Percentiles rank a stretch among this genome's conserved stretches.
These are phyloP conservation scores for Ganoderma meredithae DNA, from an alignment of 1,284 basidiomycete species.

Conservation along the genomic window DNA sequence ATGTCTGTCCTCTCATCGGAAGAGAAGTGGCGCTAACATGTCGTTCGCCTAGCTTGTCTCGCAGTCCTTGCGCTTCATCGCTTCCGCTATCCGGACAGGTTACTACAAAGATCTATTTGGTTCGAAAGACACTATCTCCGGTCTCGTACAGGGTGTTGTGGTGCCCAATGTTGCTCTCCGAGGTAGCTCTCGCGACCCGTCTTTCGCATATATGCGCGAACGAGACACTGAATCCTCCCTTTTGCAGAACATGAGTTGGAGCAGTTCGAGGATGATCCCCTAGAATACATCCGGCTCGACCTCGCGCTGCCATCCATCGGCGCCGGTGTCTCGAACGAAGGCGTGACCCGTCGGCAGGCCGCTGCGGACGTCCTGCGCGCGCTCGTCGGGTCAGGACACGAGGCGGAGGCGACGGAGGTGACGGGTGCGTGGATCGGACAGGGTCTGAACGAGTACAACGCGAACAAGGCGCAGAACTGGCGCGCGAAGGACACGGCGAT, in stretches of 20 bases:
- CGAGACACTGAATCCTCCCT: not conserved
- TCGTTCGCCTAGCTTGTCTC: slow-evolving; percentile 75
- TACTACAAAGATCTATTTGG: slow-evolving; percentile 77
- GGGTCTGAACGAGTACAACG: slow-evolving; percentile 74
- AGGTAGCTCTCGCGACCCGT: slow-evolving; percentile 41
- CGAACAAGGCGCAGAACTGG: slow-evolving; percentile 80
- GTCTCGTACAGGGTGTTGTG: slow-evolving; percentile 90
- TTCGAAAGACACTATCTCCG: slow-evolving; percentile 82
- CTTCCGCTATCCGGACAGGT: slow-evolving; percentile 89
- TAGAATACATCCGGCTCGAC: slow-evolving; percentile 94
- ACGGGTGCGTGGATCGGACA: slow-evolving; percentile 84
- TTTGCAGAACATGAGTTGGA: slow-evolving; percentile 84
- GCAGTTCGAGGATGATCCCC: slow-evolving; percentile 96
- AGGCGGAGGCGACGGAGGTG: slow-evolving; percentile 85
- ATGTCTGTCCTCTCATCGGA: slow-evolving; percentile 27
- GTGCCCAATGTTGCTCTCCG: slow-evolving; percentile 92
- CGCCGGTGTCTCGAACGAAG: slow-evolving; percentile 51
- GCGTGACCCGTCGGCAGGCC: slow-evolving; percentile 87
- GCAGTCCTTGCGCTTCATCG: slow-evolving; percentile 93
- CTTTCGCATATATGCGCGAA: too few species aligned
- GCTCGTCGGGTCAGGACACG: slow-evolving; percentile 81
- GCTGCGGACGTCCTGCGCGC: slow-evolving; percentile 94
- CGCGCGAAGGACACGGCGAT: slow-evolving; percentile 96
- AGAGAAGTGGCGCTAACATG: not conserved
- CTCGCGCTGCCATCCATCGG: slow-evolving; percentile 70